Evolutionary conservation across 345 rosid genomes (phyloP), one percentile per base, ranked within the genome.

Genomic region (Xanthoceras sorbifolium): DNA sequence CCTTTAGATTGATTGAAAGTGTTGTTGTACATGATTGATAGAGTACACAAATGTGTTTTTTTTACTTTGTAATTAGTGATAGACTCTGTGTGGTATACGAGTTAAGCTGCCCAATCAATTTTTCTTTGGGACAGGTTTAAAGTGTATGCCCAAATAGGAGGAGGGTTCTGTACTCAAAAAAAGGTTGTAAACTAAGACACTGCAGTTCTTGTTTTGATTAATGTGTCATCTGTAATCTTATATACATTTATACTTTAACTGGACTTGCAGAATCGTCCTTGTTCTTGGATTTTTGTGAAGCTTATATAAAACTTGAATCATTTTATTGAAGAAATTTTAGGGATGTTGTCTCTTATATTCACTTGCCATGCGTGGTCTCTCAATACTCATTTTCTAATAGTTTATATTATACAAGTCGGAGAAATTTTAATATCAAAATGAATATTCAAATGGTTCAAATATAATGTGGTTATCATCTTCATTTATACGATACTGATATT

Each of bases 1-100:
- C 4, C 23, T 32, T 38, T 40, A 31, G 31, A 14, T 15, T 8
- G 31, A 14, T 15, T 8, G 59, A n/a, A 26, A 64, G 20, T 64
- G 77, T 14, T 63, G 69, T 74, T 74, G 63, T 74, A 29, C 70
- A 64, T 64, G 62, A 46, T 50, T 32, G 46, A 36, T 32, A 64
- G 77, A 64, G 34, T n/a, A n/a, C n/a, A n/a, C n/a, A 23, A 38
- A n/a, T n/a, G 5, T 31, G 17, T 48, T 31, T 4, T 48, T 31
- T 4, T 10, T 11, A 0, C 9, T 26, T 17, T 44, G 26, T 42
- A 60, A 40, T 61, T 60, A 42, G 9, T 23, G 65, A 22, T 57
- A 36, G 75, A 72, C 48, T 1, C 3, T 6, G 12, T 1, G 6
- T 6, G 12, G 31, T 34, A 32, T 36, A 71, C 32, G 9, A 54